These are phyloP conservation scores for Echinosophora koreensis DNA, from an alignment of 306 rosid species.

Conservation along the genomic window DNA sequence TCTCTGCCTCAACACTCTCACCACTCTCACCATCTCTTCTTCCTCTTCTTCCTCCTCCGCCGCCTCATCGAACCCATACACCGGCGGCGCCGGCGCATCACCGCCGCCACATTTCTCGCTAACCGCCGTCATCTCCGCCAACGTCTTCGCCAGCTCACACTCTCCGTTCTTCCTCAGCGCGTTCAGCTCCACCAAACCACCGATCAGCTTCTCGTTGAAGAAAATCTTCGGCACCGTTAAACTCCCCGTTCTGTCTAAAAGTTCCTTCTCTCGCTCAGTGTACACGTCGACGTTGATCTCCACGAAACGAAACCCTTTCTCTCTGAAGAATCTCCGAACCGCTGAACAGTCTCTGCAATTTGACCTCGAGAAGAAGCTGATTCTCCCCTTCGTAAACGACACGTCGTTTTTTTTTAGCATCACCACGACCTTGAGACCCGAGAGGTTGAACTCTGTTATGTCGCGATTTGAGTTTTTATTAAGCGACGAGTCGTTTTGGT, in stretches of 20 bases:
- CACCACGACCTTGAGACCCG: slow-evolving; percentile 76
- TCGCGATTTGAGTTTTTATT: background rate
- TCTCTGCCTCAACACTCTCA: slow-evolving; percentile 70
- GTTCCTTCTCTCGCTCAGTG: slow-evolving; percentile 68
- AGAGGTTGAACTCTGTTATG: slow-evolving; percentile 68
- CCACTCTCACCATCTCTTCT: slow-evolving; percentile 63
- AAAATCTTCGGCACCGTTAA: slow-evolving; percentile 81
- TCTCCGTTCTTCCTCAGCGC: slow-evolving; percentile 73
- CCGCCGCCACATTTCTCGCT: slow-evolving; percentile 60
- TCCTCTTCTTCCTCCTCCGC: slow-evolving; percentile 37
- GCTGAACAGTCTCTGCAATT: slow-evolving; percentile 87
- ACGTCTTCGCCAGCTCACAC: slow-evolving; percentile 59
- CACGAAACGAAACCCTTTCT: slow-evolving; percentile 66
- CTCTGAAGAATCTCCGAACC: slow-evolving; percentile 67
- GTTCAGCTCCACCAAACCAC: slow-evolving; percentile 85
- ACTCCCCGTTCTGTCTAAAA: slow-evolving; percentile 65
- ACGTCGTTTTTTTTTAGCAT: slow-evolving; percentile 41
- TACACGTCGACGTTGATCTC: slow-evolving; percentile 92
- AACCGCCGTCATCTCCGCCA: slow-evolving; percentile 55
- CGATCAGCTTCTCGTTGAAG: slow-evolving; percentile 81
- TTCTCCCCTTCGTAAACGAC: slow-evolving; percentile 45
- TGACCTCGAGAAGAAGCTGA: slow-evolving; percentile 87
- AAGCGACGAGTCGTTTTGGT: slow-evolving; percentile 8
- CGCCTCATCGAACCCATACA: slow-evolving; percentile 75
- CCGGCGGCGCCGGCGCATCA: slow-evolving; percentile 77